These are phyloP conservation scores for Pleochaeta shiraiana DNA, from an alignment of 2,329 filamentous ascomycete genomes.

Conservation along the genomic window DNA sequence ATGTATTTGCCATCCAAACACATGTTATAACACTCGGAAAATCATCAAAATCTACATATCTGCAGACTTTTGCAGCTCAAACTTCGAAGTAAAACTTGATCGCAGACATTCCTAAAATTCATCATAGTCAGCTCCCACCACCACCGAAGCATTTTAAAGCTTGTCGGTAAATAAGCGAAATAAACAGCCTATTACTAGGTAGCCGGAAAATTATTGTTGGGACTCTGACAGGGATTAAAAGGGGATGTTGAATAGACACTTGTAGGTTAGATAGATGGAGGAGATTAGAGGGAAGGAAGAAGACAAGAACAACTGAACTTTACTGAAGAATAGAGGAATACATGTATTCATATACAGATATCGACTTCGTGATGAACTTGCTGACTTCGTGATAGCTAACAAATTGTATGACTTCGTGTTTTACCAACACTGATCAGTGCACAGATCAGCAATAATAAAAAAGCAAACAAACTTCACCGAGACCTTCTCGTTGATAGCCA, in stretches of 20 bases:
- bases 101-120: neutral
- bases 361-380: too few species aligned
- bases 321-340: neutral
- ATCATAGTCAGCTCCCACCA: neutral
- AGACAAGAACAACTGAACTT: neutral
- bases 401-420: too few species aligned
- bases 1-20: neutral
- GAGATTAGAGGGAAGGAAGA: neutral
- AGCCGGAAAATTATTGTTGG: neutral
- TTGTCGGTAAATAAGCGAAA: neutral
- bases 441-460: neutral
- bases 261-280: neutral
- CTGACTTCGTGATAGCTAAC: too few species aligned
- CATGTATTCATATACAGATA: neutral
- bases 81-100: neutral
- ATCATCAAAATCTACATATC: neutral
- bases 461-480: neutral
- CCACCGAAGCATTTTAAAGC: neutral
- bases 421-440: too few species aligned
- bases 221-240: neutral
- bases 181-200: neutral
- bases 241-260: neutral
- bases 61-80: neutral
- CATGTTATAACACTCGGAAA: neutral
- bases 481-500: neutral